Conservation (phyloP, 257 asterid genomes). For the Osmanthus fragrans region DNA sequence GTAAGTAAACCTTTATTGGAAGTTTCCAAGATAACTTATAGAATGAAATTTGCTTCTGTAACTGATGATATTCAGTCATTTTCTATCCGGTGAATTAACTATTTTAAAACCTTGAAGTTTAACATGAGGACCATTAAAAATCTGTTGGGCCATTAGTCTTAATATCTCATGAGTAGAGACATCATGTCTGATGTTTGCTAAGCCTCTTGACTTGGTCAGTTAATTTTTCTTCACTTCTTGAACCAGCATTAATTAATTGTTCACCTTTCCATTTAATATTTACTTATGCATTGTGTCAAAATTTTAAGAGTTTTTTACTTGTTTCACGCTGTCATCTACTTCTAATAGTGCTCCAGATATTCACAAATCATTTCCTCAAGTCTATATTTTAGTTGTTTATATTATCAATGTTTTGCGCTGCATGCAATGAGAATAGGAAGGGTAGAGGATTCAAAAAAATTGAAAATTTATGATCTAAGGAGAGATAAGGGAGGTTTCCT, state of each 20-base stretch:
- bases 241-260: background rate
- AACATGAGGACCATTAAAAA: background rate
- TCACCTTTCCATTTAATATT: background rate
- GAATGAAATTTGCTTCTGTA: constrained; percentile 8
- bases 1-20: constrained; percentile 46
- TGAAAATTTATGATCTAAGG: background rate
- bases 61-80: background rate
- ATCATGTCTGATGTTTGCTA: background rate
- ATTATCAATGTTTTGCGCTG: background rate
- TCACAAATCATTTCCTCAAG: background rate
- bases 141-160: background rate
- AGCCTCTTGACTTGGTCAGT: background rate
- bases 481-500: background rate
- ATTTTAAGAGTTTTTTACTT: background rate
- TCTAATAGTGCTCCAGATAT: background rate
- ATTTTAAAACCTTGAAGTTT: constrained; percentile 4
- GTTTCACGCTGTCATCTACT: background rate
- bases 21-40: constrained; percentile 7
- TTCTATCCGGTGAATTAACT: background rate
- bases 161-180: background rate
- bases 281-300: background rate
- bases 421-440: background rate
- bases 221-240: background rate
- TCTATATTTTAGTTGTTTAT: background rate
- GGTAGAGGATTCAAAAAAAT: background rate